phyloP scores from a whole-genome alignment of 805 yeast species.

The Pichia membranifaciens region DNA sequence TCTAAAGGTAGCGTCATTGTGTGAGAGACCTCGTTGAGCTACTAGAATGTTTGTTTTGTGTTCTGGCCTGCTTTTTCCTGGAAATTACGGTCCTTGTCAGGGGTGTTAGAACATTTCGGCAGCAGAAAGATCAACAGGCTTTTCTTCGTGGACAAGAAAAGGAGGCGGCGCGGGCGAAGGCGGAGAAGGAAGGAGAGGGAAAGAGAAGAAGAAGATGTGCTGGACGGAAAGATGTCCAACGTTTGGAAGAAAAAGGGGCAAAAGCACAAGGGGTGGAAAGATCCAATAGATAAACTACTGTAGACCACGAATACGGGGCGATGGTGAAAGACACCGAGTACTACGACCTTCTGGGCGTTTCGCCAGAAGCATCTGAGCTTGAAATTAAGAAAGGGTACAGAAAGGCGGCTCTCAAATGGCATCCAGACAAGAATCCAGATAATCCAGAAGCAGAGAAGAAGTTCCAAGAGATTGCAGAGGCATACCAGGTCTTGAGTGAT shows the following conservation, averaged over 20 bases:
- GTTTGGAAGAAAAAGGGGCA: too few relatives aligned
- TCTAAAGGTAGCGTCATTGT: constrained; percentile 18
- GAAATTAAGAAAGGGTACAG: constrained; percentile 78
- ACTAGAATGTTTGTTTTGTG: too few relatives aligned
- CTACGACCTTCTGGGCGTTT: constrained; percentile 60
- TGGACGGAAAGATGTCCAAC: not conserved
- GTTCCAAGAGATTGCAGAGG: constrained; percentile 59
- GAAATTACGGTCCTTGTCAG: too few relatives aligned
- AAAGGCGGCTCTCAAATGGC: constrained; percentile 67
- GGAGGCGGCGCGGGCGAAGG: not conserved
- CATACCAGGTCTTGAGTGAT: constrained; percentile 73
- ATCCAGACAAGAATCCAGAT: constrained; percentile 77
- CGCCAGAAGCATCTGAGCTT: constrained; percentile 50
- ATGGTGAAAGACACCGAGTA: constrained; percentile 76
- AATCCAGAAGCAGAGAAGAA: constrained; percentile 71
- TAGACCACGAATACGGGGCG: not conserved
- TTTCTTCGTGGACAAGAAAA: too few relatives aligned
- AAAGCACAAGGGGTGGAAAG: too few relatives aligned
- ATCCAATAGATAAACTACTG: too few relatives aligned
- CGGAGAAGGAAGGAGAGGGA: not conserved
- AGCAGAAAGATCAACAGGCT: not conserved
- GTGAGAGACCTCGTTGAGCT: too few relatives aligned
- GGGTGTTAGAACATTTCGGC: too few relatives aligned
- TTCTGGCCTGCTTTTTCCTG: not conserved
- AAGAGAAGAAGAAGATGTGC: not conserved